These are phyloP conservation scores for Trichoderma pleuroti DNA, from an alignment of 2,329 filamentous ascomycete genomes.

Conservation along the genomic window DNA sequence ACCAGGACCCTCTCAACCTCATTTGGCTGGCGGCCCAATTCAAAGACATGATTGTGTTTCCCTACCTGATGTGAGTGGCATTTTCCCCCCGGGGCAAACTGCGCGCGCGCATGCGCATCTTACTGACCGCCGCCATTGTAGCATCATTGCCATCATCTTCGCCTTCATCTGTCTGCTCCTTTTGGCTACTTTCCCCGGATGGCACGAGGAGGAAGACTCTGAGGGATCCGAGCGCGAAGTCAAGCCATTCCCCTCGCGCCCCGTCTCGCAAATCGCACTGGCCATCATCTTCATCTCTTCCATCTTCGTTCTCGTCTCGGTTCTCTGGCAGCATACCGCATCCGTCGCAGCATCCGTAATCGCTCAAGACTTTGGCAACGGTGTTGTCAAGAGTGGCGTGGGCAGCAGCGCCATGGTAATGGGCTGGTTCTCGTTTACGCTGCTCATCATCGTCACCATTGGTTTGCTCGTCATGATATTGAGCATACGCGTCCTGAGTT, in stretches of 20 bases:
- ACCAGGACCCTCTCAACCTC: slow-evolving; percentile 93
- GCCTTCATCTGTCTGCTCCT: slow-evolving; percentile 94
- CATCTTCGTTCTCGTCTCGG: slow-evolving; percentile 70
- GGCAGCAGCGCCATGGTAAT: slow-evolving; percentile 95
- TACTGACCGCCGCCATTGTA: slow-evolving; percentile 34
- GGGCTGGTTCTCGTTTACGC: slow-evolving; percentile 93
- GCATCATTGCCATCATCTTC: slow-evolving; percentile 96
- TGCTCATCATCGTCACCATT: slow-evolving; percentile 93
- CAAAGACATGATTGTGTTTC: slow-evolving; percentile 98
- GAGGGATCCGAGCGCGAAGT: slow-evolving; percentile 82
- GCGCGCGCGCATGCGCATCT: background rate
- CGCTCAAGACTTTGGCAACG: slow-evolving; percentile 88
- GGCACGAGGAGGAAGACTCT: slow-evolving; percentile 86
- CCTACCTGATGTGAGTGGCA: slow-evolving; percentile 77
- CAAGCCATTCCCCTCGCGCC: slow-evolving; percentile 87
- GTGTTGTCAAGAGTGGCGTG: slow-evolving; percentile 79
- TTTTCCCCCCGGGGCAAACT: background rate
- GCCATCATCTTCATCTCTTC: slow-evolving; percentile 82
- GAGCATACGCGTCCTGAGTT: slow-evolving; percentile 76
- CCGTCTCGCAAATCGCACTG: slow-evolving; percentile 87
- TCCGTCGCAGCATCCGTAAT: slow-evolving; percentile 93
- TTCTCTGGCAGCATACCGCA: slow-evolving; percentile 89
- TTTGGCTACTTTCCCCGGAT: slow-evolving; percentile 93
- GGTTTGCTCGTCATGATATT: slow-evolving; percentile 94
- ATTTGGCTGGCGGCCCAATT: slow-evolving; percentile 97